A percentile compares a stretch with the other conserved stretches of the same genome.
phyloP scores from a whole-genome alignment of 2,329 filamentous ascomycete genomes.

The Macrophomina phaseolina region DNA sequence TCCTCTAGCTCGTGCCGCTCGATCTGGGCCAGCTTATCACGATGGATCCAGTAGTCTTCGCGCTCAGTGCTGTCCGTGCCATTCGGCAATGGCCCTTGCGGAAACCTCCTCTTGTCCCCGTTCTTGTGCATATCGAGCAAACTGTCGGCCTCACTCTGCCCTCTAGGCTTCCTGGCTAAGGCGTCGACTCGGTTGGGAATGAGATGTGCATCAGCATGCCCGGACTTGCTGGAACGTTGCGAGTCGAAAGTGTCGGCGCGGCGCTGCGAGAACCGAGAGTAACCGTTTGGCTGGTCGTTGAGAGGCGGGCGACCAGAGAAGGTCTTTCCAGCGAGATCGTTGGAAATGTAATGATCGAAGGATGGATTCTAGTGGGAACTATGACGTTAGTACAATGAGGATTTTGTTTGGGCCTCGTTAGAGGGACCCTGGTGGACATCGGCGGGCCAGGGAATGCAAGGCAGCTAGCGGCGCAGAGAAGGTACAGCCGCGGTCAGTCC shows the following conservation, averaged over 20 bases:
- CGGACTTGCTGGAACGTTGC: conserved; percentile 33
- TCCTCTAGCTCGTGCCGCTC: conserved; percentile 81
- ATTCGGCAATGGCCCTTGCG: neutral
- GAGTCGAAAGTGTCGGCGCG: conserved; percentile 41
- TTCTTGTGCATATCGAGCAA: conserved; percentile 51
- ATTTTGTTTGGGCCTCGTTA: conserved; percentile 33
- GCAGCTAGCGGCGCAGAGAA: conserved; percentile 28
- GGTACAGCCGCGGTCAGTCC: neutral
- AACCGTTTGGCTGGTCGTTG: conserved; percentile 43
- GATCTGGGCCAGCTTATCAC: conserved; percentile 82
- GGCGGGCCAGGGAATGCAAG: conserved; percentile 33
- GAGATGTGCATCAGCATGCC: conserved; percentile 38
- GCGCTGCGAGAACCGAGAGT: conserved; percentile 34
- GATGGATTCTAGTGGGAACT: conserved; percentile 34
- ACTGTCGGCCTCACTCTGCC: conserved; percentile 54
- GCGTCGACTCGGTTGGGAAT: conserved; percentile 43
- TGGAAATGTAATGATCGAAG: conserved; percentile 43
- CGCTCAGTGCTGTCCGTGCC: conserved; percentile 2
- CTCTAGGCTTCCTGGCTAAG: conserved; percentile 40
- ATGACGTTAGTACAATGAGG: conserved; percentile 21
- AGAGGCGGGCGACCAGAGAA: conserved; percentile 41
- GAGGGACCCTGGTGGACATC: conserved; percentile 32
- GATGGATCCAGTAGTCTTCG: conserved; percentile 74
- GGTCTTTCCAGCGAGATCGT: conserved; percentile 36
- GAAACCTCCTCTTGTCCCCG: conserved; percentile 30